These are phyloP conservation scores for Setaria italica DNA, from an alignment of 202 grass and related monocot genomes.

Conservation along the genomic window DNA sequence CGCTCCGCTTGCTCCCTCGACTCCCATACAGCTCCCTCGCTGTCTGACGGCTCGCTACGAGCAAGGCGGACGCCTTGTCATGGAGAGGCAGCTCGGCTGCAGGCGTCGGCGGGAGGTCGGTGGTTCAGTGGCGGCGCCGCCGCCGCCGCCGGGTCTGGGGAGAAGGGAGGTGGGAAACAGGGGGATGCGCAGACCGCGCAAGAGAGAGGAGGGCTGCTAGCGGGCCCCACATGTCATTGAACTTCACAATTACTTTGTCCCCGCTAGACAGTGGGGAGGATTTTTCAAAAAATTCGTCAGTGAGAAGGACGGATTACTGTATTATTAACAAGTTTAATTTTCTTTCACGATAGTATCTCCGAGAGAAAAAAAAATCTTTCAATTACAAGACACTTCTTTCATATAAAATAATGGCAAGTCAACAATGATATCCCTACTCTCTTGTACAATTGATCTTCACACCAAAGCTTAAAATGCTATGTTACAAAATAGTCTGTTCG, in stretches of 20 bases:
- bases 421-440: not conserved
- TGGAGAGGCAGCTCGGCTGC: not conserved
- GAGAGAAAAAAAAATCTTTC: not conserved
- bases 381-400: not conserved
- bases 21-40: constrained; percentile 47
- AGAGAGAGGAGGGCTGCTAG: no score
- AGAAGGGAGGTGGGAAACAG: not conserved
- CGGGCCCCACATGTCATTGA: no score
- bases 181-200: no score
- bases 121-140: not conserved
- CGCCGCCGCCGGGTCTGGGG: not conserved
- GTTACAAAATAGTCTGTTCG: constrained; percentile 25
- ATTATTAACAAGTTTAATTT: no score
- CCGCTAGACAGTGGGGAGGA: no score
- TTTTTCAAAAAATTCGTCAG: no score
- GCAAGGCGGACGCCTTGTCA: constrained; percentile 22
- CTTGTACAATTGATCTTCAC: constrained; percentile 24
- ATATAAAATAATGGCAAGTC: not conserved
- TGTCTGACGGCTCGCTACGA: not conserved
- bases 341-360: no score
- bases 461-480: constrained; percentile 35
- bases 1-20: constrained; percentile 33
- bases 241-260: no score
- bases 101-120: not conserved
- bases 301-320: no score